Conservation (phyloP, 169 alveolate genomes). For the Pseudocohnilembus persalinus region DNA sequence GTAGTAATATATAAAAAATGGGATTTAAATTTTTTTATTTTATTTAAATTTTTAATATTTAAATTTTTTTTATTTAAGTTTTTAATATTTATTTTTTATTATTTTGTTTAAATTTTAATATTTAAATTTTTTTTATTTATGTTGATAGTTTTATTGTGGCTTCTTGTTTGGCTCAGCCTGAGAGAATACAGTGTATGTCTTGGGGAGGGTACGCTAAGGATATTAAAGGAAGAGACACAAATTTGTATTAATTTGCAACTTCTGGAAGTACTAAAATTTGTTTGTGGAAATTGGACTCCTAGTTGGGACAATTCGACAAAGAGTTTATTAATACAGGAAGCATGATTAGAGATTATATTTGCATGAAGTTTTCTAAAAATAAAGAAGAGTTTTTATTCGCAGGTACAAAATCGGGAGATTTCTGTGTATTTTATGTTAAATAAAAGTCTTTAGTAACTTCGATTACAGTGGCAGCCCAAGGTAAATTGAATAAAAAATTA, state of each 20-base stretch:
- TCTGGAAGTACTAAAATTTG: constrained; percentile 78
- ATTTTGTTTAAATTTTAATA: neutral
- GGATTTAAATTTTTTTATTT: too few relatives aligned
- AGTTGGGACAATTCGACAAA: constrained; percentile 68
- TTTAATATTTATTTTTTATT: neutral
- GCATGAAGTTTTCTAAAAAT: constrained; percentile 73
- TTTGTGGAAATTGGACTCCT: constrained; percentile 79
- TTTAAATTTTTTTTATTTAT: neutral
- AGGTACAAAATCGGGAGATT: constrained; percentile 89
- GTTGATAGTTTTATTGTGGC: constrained; percentile 48
- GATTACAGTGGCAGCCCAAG: constrained; percentile 68
- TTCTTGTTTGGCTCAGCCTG: constrained; percentile 50
- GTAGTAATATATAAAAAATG: constrained; percentile 23
- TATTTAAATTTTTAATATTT: too few relatives aligned
- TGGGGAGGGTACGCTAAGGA: constrained; percentile 87
- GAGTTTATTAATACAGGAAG: constrained; percentile 75
- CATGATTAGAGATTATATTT: constrained; percentile 74
- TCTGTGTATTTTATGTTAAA: constrained; percentile 75
- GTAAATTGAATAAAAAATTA: constrained; percentile 4
- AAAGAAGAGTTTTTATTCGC: constrained; percentile 78
- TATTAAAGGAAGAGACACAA: constrained; percentile 77
- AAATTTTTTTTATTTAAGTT: too few relatives aligned
- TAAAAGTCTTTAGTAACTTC: constrained; percentile 56
- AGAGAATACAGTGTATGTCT: constrained; percentile 63
- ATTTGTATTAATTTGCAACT: constrained; percentile 81